Conservation (phyloP, 2,329 filamentous ascomycete genomes). For the Fusarium virguliforme region DNA sequence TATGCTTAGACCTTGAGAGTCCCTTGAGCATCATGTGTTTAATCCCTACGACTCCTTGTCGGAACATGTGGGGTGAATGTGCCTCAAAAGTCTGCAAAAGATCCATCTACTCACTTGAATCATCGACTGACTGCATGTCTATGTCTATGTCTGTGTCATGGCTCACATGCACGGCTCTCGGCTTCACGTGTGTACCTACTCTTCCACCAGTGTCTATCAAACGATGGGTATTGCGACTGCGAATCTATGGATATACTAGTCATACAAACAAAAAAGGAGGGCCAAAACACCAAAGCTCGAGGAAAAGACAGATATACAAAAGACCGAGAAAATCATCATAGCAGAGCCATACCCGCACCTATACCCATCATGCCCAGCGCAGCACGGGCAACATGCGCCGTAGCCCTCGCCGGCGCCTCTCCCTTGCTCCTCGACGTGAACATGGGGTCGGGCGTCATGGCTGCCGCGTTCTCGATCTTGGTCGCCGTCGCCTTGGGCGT, state of each 20-base stretch:
- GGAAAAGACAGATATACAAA: constrained; percentile 15
- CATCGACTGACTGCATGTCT: not conserved
- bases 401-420: constrained; percentile 45
- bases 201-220: constrained; percentile 10
- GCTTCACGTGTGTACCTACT: no score
- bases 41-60: not conserved
- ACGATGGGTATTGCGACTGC: constrained; percentile 28
- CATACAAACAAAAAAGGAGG: constrained; percentile 7
- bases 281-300: constrained; percentile 25
- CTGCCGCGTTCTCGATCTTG: constrained; percentile 39
- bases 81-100: no score
- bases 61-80: not conserved
- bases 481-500: constrained; percentile 32
- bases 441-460: constrained; percentile 36
- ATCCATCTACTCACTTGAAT: not conserved
- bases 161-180: no score
- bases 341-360: constrained; percentile 51
- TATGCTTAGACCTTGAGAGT: not conserved
- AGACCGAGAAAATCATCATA: constrained; percentile 30
- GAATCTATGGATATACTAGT: constrained; percentile 19
- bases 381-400: constrained; percentile 50
- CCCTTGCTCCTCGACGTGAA: constrained; percentile 48
- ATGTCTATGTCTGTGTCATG: no score
- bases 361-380: constrained; percentile 54
- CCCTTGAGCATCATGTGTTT: not conserved